phyloP scores from a whole-genome alignment of 306 rosid genomes.

The Albizia julibrissin region DNA sequence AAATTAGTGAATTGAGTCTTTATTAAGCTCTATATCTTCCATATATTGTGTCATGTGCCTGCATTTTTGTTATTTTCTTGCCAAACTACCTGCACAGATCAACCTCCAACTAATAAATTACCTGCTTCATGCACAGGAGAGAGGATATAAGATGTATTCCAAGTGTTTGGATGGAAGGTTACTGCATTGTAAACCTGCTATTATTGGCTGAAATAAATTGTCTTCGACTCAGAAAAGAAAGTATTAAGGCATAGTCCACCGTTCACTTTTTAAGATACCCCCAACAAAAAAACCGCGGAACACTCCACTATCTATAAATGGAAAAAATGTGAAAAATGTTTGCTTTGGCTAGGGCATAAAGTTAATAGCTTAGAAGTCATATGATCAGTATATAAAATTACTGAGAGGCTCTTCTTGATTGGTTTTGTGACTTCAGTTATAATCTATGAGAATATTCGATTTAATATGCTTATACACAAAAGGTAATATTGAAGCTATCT shows the following conservation, averaged over 20 bases:
- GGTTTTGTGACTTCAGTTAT: neutral
- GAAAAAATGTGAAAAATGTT: neutral
- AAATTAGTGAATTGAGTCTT: neutral
- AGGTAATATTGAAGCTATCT: neutral
- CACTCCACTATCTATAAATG: neutral
- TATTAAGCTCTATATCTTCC: neutral
- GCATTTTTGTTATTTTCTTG: neutral
- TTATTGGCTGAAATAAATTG: neutral
- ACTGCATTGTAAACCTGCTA: neutral
- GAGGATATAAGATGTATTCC: neutral
- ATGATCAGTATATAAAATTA: neutral
- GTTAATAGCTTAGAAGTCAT: neutral
- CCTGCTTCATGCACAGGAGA: neutral
- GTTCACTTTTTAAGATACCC: neutral
- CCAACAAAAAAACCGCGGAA: neutral
- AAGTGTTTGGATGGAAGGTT: neutral
- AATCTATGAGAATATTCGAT: neutral
- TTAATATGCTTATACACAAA: neutral
- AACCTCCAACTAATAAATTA: neutral
- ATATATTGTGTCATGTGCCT: neutral
- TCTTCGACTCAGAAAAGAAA: neutral
- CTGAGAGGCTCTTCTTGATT: neutral
- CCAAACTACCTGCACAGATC: neutral
- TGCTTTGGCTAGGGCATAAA: neutral
- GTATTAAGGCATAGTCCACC: neutral